Evolutionary conservation across 257 asterid genomes (phyloP).

Genomic region (Solanum sparsipilum): DNA sequence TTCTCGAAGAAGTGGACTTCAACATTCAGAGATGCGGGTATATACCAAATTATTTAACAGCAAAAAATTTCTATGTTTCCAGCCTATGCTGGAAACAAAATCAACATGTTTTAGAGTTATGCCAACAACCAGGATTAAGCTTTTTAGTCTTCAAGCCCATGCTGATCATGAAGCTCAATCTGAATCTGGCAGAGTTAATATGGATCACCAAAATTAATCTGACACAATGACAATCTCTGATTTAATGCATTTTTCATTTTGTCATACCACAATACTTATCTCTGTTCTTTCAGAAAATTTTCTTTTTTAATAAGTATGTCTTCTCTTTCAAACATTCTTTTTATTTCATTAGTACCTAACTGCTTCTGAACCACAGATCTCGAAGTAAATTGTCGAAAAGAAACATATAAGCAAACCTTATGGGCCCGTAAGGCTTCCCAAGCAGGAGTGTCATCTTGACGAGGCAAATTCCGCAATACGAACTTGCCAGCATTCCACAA

Average conservation of each 20-base stretch:
- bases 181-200: background rate
- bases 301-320: background rate
- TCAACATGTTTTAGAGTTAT: background rate
- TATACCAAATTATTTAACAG: background rate
- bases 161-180: background rate
- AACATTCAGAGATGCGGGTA: background rate
- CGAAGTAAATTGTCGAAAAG: background rate
- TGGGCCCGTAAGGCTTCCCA: slow-evolving; percentile 48
- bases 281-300: background rate
- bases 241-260: background rate
- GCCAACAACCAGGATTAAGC: background rate
- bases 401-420: slow-evolving; percentile 36
- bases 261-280: background rate
- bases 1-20: background rate
- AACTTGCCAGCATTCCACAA: slow-evolving; percentile 99
- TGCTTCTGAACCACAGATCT: background rate
- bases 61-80: background rate
- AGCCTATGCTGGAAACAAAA: background rate
- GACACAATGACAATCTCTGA: background rate
- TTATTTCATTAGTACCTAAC: background rate
- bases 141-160: background rate
- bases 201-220: background rate
- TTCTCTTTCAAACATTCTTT: background rate
- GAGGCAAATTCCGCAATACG: slow-evolving; percentile 81
- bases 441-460: slow-evolving; percentile 55